Evolutionary conservation across 768 basidiomycete genomes (phyloP), one percentile per base, ranked within the genome.

Genomic region (Podaxis carcinomalis): DNA sequence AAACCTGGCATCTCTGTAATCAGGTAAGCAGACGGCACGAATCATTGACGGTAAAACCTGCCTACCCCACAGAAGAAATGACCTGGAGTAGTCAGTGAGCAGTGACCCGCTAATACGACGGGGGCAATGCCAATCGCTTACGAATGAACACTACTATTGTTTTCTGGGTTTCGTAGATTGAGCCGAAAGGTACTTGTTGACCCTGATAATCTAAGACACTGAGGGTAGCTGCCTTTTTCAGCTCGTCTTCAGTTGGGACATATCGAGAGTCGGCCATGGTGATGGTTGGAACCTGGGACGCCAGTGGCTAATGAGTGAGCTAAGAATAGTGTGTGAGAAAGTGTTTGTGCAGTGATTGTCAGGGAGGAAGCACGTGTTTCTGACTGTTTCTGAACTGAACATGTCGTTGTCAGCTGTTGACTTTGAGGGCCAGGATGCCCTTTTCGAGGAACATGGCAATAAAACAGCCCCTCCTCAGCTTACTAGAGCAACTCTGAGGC

Each of bases 41-140:
- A 3, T 46, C 5, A 32, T 57, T 25, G 56, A 40, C 51, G 19
- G 36, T 19, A n/a, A 37, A 50, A 1, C 28, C 27, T 49, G 69
- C 81, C 56, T 72, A 86, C 85, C 16, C 84, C 85, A 63, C 87
- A 87, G 65, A 86, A 85, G 68, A 87, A 87, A 69, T 87, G 85
- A 6, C 85, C 85, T 86, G 39, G 35, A 23, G n/a, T 16, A 9
- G 61, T 9, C 23, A 51, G 10, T 13, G 51, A 5, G 27, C 14
- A 32, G 9, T 7, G 10, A 5, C 32, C 19, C 42, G 10, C 21
- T 16, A 51, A 46, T 5, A 53, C 14, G 28, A 27, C n/a, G 1
- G 25, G n/a, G 27, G 3, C 13, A 40, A 6, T 5, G 32, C 9
- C 28, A 16, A 47, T 3, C 13, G 66, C 76, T 62, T 55, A 86